Base-by-base conservation (phyloP, 306 rosid species). In the Lablab purpureus region DNA sequence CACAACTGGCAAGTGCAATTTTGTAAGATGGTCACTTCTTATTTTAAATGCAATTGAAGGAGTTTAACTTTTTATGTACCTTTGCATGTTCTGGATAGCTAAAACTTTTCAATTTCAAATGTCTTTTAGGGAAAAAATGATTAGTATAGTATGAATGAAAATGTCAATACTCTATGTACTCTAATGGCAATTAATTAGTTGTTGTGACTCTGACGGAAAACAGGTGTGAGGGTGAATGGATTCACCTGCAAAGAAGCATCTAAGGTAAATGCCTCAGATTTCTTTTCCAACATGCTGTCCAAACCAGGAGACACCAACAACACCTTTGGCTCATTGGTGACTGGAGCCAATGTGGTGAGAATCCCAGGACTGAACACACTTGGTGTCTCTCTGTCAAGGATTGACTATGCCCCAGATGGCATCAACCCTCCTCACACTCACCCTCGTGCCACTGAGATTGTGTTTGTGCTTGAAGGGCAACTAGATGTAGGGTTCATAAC, bases 391-490 rank as follows among this genome's bases (percentile, higher is more conserved):
- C 25, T 95, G n/a, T 58, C 99, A 1, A 83, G 98, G 10, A 87
- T 95, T 30, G 99, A 95, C 89, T 95, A 87, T 58, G 97, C 95
- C 15, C 90, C 96, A 0, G 91, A 95, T 17, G 99, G 99, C 55
- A 78, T 90, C 4, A 95, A 95, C 87, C 97, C 99, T 4, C 96
- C 99, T 1, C 99, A 95, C 97, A 89, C 94, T 0, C 99, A 95
- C 87, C 97, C 96, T 9, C 94, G 97, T 5, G 97, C 99, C 84
- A 92, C 99, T 0, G 98, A 94, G 84, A 56, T 95, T 0, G 96
- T 91, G 18, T 95, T 75, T 23, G 99, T 94, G 13, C 93, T 92
- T 1, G 83, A 90, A 46, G 99, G 97, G 0, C 75, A 65, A 73
- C 60, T 95, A 43, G 92, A 92, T 10, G 99, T 95, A 1, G 96